Percentiles rank a stretch among this genome's conserved stretches.
phyloP scores from a whole-genome alignment of 2,329 filamentous ascomycete species.

The Tolypocladium amazonense region DNA sequence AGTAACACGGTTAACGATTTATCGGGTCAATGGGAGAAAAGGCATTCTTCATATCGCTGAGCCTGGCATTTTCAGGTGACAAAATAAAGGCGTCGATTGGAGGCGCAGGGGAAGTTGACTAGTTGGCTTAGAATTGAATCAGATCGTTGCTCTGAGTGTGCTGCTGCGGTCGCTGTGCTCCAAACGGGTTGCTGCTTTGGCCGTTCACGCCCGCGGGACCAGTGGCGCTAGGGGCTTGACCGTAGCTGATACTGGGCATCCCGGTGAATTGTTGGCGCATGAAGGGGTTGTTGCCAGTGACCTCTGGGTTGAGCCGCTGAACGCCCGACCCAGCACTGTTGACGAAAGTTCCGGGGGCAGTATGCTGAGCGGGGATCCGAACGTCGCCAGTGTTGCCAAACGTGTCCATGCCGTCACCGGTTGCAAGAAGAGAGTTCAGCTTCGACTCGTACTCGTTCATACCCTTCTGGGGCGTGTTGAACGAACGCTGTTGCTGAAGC shows the following conservation, averaged over 20 bases:
- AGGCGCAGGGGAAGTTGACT: neutral
- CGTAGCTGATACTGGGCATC: conserved; percentile 51
- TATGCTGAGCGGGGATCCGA: conserved; percentile 92
- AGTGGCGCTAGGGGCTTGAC: conserved; percentile 31
- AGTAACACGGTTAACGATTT: neutral
- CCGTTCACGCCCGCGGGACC: conserved; percentile 47
- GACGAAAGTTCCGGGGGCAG: conserved; percentile 89
- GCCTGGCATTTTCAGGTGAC: neutral
- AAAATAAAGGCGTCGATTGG: conserved; percentile 1
- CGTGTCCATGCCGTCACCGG: conserved; percentile 89
- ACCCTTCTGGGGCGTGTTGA: conserved; percentile 37
- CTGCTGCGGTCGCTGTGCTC: conserved; percentile 36
- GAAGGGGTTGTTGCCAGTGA: conserved; percentile 84
- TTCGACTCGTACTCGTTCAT: conserved; percentile 56
- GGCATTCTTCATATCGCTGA: neutral
- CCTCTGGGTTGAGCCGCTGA: conserved; percentile 56
- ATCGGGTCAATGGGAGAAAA: neutral
- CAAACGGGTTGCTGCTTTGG: conserved; percentile 47
- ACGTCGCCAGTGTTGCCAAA: conserved; percentile 96
- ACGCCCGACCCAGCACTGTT: conserved; percentile 86
- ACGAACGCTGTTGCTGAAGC: conserved; percentile 21
- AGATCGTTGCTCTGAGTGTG: conserved; percentile 44
- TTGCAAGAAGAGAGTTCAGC: conserved; percentile 77
- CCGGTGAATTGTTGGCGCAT: conserved; percentile 75
- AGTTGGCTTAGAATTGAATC: conserved; percentile 46